Evolutionary conservation across 2,329 filamentous ascomycete species (phyloP).

Genomic region (Aurifilum marmelostoma): DNA sequence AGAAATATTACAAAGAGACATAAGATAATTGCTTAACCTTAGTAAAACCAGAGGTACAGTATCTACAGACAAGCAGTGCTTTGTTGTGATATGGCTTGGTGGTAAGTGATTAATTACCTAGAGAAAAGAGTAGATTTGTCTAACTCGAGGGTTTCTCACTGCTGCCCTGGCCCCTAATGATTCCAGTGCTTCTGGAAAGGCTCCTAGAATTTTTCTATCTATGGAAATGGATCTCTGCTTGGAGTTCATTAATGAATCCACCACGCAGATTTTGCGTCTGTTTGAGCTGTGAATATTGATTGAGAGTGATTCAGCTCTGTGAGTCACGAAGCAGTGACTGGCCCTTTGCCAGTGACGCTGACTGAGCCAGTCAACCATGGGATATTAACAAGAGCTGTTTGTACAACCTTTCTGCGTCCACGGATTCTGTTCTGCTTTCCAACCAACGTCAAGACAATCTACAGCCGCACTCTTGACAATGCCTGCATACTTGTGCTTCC

Average conservation of each 20-base stretch:
- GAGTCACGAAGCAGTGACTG: neutral
- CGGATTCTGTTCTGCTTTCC: neutral
- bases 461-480: neutral
- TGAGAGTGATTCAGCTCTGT: neutral
- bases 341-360: too few species aligned
- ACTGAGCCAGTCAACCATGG: neutral
- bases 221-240: too few species aligned
- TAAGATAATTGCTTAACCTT: neutral
- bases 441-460: neutral
- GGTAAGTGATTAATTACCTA: too few species aligned
- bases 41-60: neutral
- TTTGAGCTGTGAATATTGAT: neutral
- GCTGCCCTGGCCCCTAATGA: too few species aligned
- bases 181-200: too few species aligned
- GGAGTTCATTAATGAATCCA: too few species aligned
- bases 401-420: neutral
- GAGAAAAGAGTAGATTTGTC: neutral
- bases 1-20: neutral
- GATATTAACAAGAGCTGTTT: neutral
- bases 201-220: too few species aligned
- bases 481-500: too few species aligned
- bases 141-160: neutral
- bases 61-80: neutral
- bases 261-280: too few species aligned
- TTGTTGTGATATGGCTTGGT: neutral